Evolutionary conservation across 495 filamentous ascomycete species (phyloP), one percentile per base, ranked within the genome.

Genomic region (Talaromyces thailandensis): DNA sequence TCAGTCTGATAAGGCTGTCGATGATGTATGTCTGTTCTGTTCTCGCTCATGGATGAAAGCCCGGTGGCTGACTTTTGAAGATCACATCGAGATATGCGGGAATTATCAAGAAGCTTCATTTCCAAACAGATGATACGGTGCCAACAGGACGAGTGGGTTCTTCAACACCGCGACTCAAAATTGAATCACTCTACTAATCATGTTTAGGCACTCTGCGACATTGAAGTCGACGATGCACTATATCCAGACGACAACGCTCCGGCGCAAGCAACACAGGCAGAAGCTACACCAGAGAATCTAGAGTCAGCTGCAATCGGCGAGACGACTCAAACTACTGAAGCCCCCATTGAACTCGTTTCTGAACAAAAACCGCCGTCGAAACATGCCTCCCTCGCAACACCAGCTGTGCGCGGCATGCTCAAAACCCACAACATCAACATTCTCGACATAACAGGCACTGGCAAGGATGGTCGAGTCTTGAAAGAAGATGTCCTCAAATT

Each of bases 1-100:
- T 45, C 94, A 97, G 71, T 94, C 90, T 60, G 95, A 99, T 76
- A 99, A 99, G 74, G 95, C 95, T 14, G 93, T 91, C n/a, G 92
- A 96, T 45, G 94, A 98, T 78, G 86, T 88, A 68, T 32, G 55
- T 88, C 67, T 32, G 55, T 51, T 63, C 26, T 35, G 24, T 26
- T 9, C 25, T 21, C 5, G 4, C 0, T 11, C 26, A 40, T 26
- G 8, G 7, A 14, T 24, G 3, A 35, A n/a, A 35, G 8, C 7
- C 14, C 21, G 29, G 11, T 26, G 9, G 26, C 26, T 55, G 6
- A 29, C 12, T 48, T 32, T 59, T 31, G 8, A 62, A 90, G 84
- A 99, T 99, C 61, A 96, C 94, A 29, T 96, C 92, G 59, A 84
- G 92, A 56, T 99, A 94, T 70, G 89, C 92, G 61, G 95, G 94